Evolutionary conservation across 2,329 filamentous ascomycete genomes (phyloP).

Genomic region (Colletotrichum cereale): DNA sequence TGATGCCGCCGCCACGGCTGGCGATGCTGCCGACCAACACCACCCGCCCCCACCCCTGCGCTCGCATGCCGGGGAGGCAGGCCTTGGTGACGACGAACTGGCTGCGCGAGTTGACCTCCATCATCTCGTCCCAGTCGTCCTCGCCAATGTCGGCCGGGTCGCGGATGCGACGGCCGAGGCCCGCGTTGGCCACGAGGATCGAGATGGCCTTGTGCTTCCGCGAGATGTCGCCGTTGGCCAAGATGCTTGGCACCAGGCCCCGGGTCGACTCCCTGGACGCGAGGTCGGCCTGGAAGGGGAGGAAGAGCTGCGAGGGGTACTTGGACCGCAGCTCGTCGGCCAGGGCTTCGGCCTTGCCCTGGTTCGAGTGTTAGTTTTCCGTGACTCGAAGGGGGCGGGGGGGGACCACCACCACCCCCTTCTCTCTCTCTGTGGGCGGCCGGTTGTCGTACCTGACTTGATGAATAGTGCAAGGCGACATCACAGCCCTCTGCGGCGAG

Average conservation of each 20-base stretch:
- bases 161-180: constrained; percentile 50
- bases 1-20: constrained; percentile 49
- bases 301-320: constrained; percentile 47
- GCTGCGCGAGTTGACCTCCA: constrained; percentile 51
- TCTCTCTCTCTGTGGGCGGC: too few species aligned
- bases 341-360: constrained; percentile 49
- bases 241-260: constrained; percentile 42
- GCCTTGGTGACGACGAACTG: constrained; percentile 51
- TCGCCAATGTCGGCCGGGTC: constrained; percentile 50
- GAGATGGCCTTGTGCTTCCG: constrained; percentile 48
- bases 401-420: too few species aligned
- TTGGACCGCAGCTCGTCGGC: constrained; percentile 44
- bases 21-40: constrained; percentile 52
- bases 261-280: constrained; percentile 46
- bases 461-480: constrained; percentile 51
- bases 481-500: constrained; percentile 53
- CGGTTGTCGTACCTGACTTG: constrained; percentile 46
- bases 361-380: background rate
- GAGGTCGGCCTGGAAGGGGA: constrained; percentile 46
- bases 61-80: constrained; percentile 48
- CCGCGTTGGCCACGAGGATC: constrained; percentile 50
- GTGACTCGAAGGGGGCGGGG: background rate
- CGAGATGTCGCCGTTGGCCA: constrained; percentile 38
- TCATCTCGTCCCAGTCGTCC: constrained; percentile 53
- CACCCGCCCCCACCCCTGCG: constrained; percentile 49